phyloP scores from a whole-genome alignment of 805 yeast species.

The Saccharomycopsis malanga region DNA sequence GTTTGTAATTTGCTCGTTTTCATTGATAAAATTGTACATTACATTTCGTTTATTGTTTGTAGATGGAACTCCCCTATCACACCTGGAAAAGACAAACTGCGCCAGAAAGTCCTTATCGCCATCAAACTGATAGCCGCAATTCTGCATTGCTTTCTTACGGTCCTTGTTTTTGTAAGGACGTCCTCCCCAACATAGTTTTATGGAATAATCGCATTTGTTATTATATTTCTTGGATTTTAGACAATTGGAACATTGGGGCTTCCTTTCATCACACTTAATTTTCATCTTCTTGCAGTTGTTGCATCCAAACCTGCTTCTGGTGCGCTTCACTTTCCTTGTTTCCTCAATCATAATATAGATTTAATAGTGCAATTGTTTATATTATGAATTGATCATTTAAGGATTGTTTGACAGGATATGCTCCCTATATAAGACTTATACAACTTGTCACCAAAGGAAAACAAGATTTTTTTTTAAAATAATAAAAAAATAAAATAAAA shows the following conservation, averaged over 20 bases:
- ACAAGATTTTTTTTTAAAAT: too few relatives aligned
- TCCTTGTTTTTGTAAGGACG: constrained; percentile 46
- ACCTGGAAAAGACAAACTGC: too few relatives aligned
- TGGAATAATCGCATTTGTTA: constrained; percentile 52
- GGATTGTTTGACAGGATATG: too few relatives aligned
- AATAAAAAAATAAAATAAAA: too few relatives aligned
- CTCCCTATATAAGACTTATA: too few relatives aligned
- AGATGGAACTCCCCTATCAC: too few relatives aligned
- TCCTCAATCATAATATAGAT: not conserved
- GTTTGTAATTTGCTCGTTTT: not conserved
- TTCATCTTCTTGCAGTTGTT: constrained; percentile 49
- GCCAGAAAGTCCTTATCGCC: too few relatives aligned
- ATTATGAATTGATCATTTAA: too few relatives aligned
- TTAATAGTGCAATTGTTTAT: too few relatives aligned
- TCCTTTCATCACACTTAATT: constrained; percentile 62
- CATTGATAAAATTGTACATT: constrained; percentile 5
- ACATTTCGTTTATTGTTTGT: not conserved
- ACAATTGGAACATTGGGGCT: constrained; percentile 59
- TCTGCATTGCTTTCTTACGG: constrained; percentile 21
- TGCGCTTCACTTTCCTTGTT: constrained; percentile 7
- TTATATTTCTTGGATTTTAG: constrained; percentile 30
- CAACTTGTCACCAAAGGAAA: too few relatives aligned
- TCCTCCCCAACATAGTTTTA: constrained; percentile 70
- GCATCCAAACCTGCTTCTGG: constrained; percentile 22
- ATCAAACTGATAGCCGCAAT: constrained; percentile 17